Conservation (phyloP, 306 rosid species). For the Cercis canadensis region DNA sequence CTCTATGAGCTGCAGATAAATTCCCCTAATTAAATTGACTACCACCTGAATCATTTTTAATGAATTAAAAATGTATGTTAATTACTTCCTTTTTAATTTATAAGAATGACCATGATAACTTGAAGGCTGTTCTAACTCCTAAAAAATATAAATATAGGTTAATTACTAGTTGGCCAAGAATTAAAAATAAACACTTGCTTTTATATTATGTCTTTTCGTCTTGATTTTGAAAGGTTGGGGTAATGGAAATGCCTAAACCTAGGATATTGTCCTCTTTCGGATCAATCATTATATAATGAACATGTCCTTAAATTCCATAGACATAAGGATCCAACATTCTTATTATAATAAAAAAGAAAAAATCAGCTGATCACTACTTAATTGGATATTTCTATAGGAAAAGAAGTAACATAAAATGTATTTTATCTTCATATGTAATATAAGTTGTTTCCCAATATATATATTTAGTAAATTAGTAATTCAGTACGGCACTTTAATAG, state of each 20-base stretch:
- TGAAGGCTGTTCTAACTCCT: background rate
- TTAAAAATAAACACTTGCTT: constrained; percentile 18
- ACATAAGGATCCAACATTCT: constrained; percentile 29
- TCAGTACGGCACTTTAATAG: background rate
- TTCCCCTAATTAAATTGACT: background rate
- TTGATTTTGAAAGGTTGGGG: constrained; percentile 27
- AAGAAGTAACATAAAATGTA: constrained; percentile 17
- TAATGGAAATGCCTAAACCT: constrained; percentile 26
- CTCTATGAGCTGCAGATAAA: background rate
- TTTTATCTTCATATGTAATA: constrained; percentile 17
- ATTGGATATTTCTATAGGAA: constrained; percentile 16
- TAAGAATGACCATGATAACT: background rate
- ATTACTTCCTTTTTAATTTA: background rate
- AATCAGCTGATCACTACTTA: constrained; percentile 23
- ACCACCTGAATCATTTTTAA: background rate
- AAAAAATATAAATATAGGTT: background rate
- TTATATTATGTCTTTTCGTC: constrained; percentile 13
- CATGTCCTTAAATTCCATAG: constrained; percentile 25
- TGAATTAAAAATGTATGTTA: background rate
- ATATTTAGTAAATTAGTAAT: background rate
- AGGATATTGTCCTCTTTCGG: constrained; percentile 35
- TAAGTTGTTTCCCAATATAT: background rate
- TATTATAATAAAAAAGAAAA: constrained; percentile 13
- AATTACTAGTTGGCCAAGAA: background rate
- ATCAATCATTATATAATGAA: constrained; percentile 35